Evolutionary conservation across 2,329 filamentous ascomycete species (phyloP).

Genomic region (Nothophaeocryptopus gaeumannii): DNA sequence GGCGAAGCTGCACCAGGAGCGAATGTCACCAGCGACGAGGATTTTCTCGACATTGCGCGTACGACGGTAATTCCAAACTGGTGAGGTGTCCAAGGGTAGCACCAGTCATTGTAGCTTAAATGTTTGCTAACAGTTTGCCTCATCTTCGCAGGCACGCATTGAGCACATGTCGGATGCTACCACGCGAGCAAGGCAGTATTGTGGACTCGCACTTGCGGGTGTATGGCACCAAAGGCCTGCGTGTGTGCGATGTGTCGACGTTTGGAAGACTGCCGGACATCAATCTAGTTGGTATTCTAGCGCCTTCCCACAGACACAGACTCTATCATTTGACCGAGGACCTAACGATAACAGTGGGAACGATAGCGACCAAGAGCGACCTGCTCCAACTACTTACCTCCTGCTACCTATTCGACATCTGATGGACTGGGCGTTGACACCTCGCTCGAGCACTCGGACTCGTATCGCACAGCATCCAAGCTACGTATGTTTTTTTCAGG

Average conservation of each 20-base stretch:
- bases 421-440: too few relatives aligned
- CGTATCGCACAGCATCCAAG: too few relatives aligned
- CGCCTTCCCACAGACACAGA: too few relatives aligned
- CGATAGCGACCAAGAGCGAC: too few relatives aligned
- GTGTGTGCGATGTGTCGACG: constrained; percentile 26
- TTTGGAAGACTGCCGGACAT: constrained; percentile 16
- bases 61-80: constrained; percentile 20
- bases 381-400: too few relatives aligned
- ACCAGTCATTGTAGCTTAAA: too few relatives aligned
- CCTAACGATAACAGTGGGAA: too few relatives aligned
- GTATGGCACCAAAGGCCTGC: constrained; percentile 22
- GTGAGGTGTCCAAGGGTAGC: background rate
- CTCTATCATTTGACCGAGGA: too few relatives aligned
- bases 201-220: constrained; percentile 23
- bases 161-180: constrained; percentile 23
- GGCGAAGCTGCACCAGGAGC: constrained; percentile 11
- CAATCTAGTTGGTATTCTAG: constrained; percentile 12
- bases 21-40: constrained; percentile 13
- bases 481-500: too few relatives aligned
- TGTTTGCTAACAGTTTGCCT: too few relatives aligned
- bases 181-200: constrained; percentile 18
- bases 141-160: constrained; percentile 3
- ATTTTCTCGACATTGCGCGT: constrained; percentile 13
- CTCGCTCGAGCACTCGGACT: too few relatives aligned
- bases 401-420: too few relatives aligned